Evolutionary conservation across 495 filamentous ascomycete genomes (phyloP).

Genomic region (Clohesyomyces aquaticus): DNA sequence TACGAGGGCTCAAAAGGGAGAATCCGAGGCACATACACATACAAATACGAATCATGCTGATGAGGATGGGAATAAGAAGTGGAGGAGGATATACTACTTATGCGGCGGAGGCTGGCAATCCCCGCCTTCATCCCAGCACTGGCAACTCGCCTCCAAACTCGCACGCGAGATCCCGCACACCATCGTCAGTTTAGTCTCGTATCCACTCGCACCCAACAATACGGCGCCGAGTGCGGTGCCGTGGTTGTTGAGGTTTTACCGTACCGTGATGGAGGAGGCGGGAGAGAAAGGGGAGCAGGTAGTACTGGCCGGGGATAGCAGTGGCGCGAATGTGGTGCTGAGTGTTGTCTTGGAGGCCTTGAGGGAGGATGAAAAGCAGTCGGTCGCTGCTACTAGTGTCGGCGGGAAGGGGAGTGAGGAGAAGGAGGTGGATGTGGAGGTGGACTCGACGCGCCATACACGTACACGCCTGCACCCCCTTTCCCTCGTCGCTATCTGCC

Average conservation of each 20-base stretch:
- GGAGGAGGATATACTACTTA: conserved; percentile 48
- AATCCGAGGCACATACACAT: conserved; percentile 42
- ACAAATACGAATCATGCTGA: conserved; percentile 42
- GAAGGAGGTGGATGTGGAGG: conserved; percentile 1
- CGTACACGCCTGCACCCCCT: conserved; percentile 11
- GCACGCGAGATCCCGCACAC: conserved; percentile 32
- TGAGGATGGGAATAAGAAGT: background rate
- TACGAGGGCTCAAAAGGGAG: conserved; percentile 39
- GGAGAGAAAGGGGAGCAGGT: conserved; percentile 35
- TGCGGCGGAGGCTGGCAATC: conserved; percentile 48
- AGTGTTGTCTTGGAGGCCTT: conserved; percentile 45
- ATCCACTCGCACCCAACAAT: conserved; percentile 45
- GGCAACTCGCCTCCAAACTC: conserved; percentile 42
- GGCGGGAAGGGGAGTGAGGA: background rate
- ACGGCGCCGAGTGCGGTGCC: conserved; percentile 41
- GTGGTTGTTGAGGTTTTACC: conserved; percentile 38
- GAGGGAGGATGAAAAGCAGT: conserved; percentile 8
- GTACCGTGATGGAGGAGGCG: conserved; percentile 29
- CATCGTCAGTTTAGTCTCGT: conserved; percentile 38
- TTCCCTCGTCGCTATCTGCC: conserved; percentile 47
- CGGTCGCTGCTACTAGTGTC: background rate
- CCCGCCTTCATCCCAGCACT: conserved; percentile 45
- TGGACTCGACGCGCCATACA: conserved; percentile 3
- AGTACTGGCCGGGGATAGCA: conserved; percentile 43
- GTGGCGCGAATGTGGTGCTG: conserved; percentile 47